Percentiles rank a stretch among this genome's conserved stretches.
Evolutionary conservation across 805 yeast species (phyloP).

Genomic region (Metschnikowia matae): DNA sequence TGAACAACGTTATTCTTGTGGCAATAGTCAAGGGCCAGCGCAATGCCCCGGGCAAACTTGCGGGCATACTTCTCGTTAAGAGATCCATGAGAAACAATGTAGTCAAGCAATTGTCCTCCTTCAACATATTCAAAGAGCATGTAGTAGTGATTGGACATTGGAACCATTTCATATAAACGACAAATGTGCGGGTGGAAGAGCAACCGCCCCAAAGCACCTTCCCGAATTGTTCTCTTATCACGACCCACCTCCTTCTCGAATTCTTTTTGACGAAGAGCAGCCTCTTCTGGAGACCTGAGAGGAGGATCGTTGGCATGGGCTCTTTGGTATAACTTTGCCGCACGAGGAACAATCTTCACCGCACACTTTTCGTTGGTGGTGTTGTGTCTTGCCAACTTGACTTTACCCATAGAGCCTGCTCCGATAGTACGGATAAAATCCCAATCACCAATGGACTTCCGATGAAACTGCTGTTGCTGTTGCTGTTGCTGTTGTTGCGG

Average conservation of each 20-base stretch:
- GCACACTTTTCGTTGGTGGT: conserved; percentile 81
- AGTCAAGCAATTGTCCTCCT: conserved; percentile 97
- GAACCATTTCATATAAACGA: conserved; percentile 85
- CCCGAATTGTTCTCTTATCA: conserved; percentile 89
- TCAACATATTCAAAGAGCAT: conserved; percentile 95
- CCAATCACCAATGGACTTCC: conserved; percentile 95
- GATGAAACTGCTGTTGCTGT: conserved; percentile 56
- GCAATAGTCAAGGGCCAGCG: conserved; percentile 88
- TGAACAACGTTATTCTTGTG: conserved; percentile 94
- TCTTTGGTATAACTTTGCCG: conserved; percentile 70
- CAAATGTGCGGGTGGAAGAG: conserved; percentile 91
- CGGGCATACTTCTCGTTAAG: conserved; percentile 92
- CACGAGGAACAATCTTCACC: conserved; percentile 88
- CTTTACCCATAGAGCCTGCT: conserved; percentile 99
- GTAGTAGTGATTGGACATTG: conserved; percentile 95
- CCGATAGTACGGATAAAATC: conserved; percentile 92
- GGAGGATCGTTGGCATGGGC: conserved; percentile 69
- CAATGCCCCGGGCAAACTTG: conserved; percentile 91
- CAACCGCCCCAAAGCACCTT: conserved; percentile 88
- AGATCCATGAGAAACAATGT: conserved; percentile 93
- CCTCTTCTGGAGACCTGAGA: conserved; percentile 54
- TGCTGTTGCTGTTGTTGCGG: conserved; percentile 22
- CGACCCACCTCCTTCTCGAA: conserved; percentile 80
- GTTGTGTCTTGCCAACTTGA: conserved; percentile 85
- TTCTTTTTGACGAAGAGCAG: conserved; percentile 60